phyloP scores from a whole-genome alignment of 345 rosid species.

The Populus ilicifolia region DNA sequence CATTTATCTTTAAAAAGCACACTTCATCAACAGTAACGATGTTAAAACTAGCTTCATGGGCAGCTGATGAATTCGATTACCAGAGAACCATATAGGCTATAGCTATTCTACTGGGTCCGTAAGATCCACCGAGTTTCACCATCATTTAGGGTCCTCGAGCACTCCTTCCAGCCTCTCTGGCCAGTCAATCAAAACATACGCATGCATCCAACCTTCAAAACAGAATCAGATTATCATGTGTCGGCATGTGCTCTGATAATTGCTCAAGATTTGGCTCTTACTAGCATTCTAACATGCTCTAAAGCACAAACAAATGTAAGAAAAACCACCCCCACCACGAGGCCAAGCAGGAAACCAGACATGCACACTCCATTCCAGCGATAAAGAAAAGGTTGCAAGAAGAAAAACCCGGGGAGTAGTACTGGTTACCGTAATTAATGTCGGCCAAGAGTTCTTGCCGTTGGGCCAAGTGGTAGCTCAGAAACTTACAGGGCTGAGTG shows the following conservation, averaged over 20 bases:
- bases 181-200: neutral
- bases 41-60: no score
- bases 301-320: neutral
- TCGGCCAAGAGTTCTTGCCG: neutral
- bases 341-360: neutral
- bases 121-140: neutral
- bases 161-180: neutral
- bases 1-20: no score
- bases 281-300: neutral
- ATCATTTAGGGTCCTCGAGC: neutral
- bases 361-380: neutral
- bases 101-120: neutral
- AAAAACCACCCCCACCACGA: neutral
- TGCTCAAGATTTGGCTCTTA: neutral
- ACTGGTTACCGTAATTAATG: neutral
- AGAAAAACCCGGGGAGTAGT: neutral
- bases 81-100: neutral
- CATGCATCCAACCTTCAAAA: neutral
- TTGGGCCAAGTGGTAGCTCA: neutral
- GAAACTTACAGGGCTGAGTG: accelerated
- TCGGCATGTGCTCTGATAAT: neutral
- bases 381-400: neutral
- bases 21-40: no score
- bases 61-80: neutral
- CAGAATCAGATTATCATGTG: neutral